Base-by-base conservation (phyloP, 208 protist genomes). In the Crithidia expoeki region DNA sequence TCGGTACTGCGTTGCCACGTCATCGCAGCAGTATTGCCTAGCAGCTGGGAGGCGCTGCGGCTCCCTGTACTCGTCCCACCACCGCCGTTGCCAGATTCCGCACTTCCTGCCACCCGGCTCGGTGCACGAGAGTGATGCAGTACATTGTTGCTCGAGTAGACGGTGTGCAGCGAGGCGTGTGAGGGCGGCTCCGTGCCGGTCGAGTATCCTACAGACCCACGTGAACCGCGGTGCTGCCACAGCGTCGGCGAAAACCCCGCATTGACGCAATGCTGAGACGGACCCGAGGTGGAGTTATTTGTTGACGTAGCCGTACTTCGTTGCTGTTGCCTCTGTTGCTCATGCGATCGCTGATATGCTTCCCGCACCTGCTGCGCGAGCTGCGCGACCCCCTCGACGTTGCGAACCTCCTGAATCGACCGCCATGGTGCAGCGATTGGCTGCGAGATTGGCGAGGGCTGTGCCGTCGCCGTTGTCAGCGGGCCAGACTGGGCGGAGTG, bases 1-100 rank as follows among this genome's bases (percentile, higher is more conserved):
- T 67, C 64, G 50, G 75, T 71, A 34, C 79, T 80, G 42, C 81
- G 76, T 33, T 74, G 65, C 60, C 71, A 65, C 62, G 44, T 52
- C 65, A 72, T 66, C 51, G 65, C 62, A 30, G 81, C 27, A 28
- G 58, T 32, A 65, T 23, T 49, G 67, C 65, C 27, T 19, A 69
- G 36, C 44, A 57, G 47, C 50, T 75, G 72, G 21, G 63, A 52
- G 5, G 40, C 19, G 23, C 60, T 67, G 49, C 55, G 52, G 14
- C 40, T 51, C 30, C 51, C 52, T 25, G 10, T 9, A n/a, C 36
- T 40, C 4, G 16, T 17, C 4, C 44, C 44, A n/a, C 44, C 21
- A 4, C 47, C 47, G 14, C 47, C 47, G 14, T 14, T 14, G 21
- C 4, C 21, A 19, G 42, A 58, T 7, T 64, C 42, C 16, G 4